Evolutionary conservation across 495 filamentous ascomycete genomes (phyloP), one percentile per base, ranked within the genome.

Genomic region (Aspergillus carlsbadensis): DNA sequence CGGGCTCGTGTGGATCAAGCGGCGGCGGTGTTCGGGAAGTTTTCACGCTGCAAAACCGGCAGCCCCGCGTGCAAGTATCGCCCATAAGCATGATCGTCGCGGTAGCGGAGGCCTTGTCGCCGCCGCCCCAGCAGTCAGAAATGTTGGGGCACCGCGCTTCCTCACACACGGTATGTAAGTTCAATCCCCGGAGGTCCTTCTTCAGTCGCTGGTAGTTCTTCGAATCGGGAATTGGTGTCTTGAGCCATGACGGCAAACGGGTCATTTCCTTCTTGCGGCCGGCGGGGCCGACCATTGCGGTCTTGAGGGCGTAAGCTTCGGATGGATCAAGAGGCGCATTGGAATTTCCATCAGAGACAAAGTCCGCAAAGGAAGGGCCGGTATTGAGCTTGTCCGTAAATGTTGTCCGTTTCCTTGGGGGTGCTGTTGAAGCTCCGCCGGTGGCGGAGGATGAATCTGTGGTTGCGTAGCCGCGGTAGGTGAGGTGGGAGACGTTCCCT

Each of bases 11-110:
- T 6, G 90, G 88, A 69, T 98, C 94, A 31, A 98, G 82, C 21
- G 94, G 90, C 8, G 86, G 73, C 3, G 95, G 95, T 0, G 75
- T 70, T 37, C 88, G 85, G 20, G 72, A 83, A 0, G 94, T 98
- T 83, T 97, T 97, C 44, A 98, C 94, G 55, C 84, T 88, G 79
- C 94, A 98, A 80, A 98, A 98, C 39, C 95, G 85, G 71, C 94
- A 98, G 18, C 94, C 94, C 24, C 94, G 86, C 8, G 94, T 98
- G 74, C 94, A 98, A 6, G 94, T 97, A 66, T 98, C 94, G 59
- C 94, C 94, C 93, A 98, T 97, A 6, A 98, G 78, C 95, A 98
- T 98, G 75, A 98, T 98, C 8, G 94, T 98, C 0, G 95, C 94
- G 22, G 94, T 98, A 1, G 95, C 95, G 20, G 90, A 86, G 45